Conservation (phyloP, 169 alveolate genomes). For the Plasmodium ovale region DNA sequence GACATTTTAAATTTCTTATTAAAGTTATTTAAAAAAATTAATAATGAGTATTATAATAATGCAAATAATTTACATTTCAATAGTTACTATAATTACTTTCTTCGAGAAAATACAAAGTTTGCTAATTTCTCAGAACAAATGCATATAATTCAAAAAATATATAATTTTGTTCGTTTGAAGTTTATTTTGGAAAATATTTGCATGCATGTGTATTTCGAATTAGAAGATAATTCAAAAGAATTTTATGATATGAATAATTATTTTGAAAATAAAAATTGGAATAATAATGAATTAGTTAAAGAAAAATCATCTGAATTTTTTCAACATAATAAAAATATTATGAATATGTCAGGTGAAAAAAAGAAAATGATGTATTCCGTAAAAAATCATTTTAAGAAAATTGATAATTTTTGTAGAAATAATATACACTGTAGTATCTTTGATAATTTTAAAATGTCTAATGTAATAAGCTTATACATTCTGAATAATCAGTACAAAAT, state of each 20-base stretch:
- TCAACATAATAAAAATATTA: constrained; percentile 17
- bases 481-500: constrained; percentile 58
- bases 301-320: constrained; percentile 41
- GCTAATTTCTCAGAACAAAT: constrained; percentile 54
- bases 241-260: constrained; percentile 14
- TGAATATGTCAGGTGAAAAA: constrained; percentile 14
- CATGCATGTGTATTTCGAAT: constrained; percentile 51
- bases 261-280: constrained; percentile 7
- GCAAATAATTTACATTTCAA: constrained; percentile 23
- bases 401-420: constrained; percentile 52
- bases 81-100: constrained; percentile 39
- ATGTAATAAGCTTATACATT: constrained; percentile 53
- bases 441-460: constrained; percentile 61
- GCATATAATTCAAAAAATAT: constrained; percentile 31
- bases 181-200: constrained; percentile 46
- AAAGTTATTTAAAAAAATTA: constrained; percentile 60
- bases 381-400: constrained; percentile 40
- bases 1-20: constrained; percentile 61
- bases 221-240: constrained; percentile 14
- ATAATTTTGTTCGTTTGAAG: constrained; percentile 58
- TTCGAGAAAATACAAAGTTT: constrained; percentile 52
- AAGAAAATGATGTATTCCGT: constrained; percentile 16
- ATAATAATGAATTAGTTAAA: constrained; percentile 16
- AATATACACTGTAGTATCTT: constrained; percentile 18
- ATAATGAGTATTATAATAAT: constrained; percentile 68